Percentiles rank a stretch among this genome's conserved stretches.
phyloP scores from a whole-genome alignment of 2,329 filamentous ascomycete species.

The Xylariaceae sp. region DNA sequence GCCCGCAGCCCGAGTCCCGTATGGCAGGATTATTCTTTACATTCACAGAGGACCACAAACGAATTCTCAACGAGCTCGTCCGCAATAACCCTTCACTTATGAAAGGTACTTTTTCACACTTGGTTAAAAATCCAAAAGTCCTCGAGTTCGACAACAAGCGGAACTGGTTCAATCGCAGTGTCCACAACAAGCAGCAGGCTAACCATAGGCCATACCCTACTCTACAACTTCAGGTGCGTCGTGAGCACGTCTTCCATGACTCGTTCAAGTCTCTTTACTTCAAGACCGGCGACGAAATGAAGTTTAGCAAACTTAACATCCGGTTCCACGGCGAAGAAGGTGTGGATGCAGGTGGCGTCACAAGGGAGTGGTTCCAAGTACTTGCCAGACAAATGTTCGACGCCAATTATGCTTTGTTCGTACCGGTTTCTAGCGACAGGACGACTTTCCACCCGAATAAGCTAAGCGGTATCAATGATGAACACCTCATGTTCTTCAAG shows the following conservation, averaged over 20 bases:
- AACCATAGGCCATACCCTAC: constrained; percentile 58
- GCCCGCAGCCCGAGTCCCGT: constrained; percentile 70
- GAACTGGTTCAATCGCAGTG: constrained; percentile 94
- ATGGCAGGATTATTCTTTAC: constrained; percentile 93
- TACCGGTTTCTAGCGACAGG: constrained; percentile 90
- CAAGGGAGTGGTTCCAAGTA: constrained; percentile 98
- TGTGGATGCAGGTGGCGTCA: constrained; percentile 95
- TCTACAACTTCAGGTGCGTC: constrained; percentile 82
- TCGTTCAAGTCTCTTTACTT: constrained; percentile 98
- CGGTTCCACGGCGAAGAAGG: constrained; percentile 97
- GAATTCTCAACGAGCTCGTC: constrained; percentile 96
- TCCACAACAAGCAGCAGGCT: constrained; percentile 71
- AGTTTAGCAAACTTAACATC: constrained; percentile 97
- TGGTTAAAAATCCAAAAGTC: constrained; percentile 98
- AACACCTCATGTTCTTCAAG: constrained; percentile 98
- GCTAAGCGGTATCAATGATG: constrained; percentile 86
- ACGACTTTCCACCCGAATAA: constrained; percentile 99
- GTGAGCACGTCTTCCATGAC: constrained; percentile 95
- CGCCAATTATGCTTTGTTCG: constrained; percentile 93
- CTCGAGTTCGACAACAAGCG: constrained; percentile 99
- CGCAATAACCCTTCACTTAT: constrained; percentile 96
- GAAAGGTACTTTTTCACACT: constrained; percentile 92
- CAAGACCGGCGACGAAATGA: constrained; percentile 95
- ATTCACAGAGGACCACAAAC: constrained; percentile 95
- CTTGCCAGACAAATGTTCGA: constrained; percentile 98